Evolutionary conservation across 2,329 filamentous ascomycete species (phyloP), one percentile per base, ranked within the genome.

Genomic region (Bipolaris zeicola): DNA sequence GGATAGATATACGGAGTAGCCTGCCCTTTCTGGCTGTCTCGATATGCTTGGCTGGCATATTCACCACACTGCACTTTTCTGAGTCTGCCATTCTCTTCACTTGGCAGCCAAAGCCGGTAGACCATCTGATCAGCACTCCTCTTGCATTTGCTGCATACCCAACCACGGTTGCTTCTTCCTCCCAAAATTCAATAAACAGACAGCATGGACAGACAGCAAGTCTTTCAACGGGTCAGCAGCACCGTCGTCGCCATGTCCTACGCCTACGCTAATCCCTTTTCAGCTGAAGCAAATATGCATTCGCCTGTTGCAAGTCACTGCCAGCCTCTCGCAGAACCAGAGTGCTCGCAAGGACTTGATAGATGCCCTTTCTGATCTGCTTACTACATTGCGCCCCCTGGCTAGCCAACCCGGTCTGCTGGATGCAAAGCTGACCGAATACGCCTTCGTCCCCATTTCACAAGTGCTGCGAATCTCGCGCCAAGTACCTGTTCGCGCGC

Each of bases 401-500:
- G 57, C 62, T 14, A 65, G 70, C 20, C 68, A 67, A 6, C 73
- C 78, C 34, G 68, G 76, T 61, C 66, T 72, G 1, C 72, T 98
- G 16, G 91, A 97, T 73, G 83, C 88, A 50, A 94, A 92, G 73
- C 80, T 98, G 16, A 92, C 93, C 13, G 93, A 97, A 79, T 99
- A 98, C 80, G 85, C 90, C 69, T 98, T 98, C 80, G 96, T 97
- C 61, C 95, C 95, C 0, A 80, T 99, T 0, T 92, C 91, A 0
- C 89, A 95, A 65, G 86, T 98, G 37, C 88, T 99, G 67, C 88
- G 91, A 56, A 84, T 87, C 60, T 89, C 91, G 64, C 85, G 89
- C 60, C 82, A 84, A 45, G 86, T 93, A 51, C 87, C 93, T 0
- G 84, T 90, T 44, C 83, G 84, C 34, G 80, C 91, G 38, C 79